A percentile compares a stretch with the other conserved stretches of the same genome.
phyloP scores from a whole-genome alignment of 2,329 filamentous ascomycete genomes.

The Myriosclerotinia scirpicola region DNA sequence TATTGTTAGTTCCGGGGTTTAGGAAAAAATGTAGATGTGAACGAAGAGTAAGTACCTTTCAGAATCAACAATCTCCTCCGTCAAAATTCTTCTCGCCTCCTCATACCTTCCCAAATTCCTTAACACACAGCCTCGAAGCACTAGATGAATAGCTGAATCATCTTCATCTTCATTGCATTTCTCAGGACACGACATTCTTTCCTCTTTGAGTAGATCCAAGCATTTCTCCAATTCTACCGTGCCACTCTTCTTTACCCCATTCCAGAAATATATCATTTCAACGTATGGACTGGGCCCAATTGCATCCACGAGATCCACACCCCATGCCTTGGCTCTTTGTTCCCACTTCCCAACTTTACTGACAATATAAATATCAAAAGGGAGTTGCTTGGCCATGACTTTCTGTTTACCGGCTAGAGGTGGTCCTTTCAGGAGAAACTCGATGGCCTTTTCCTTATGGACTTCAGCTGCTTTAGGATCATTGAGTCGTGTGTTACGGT shows the following conservation, averaged over 20 bases:
- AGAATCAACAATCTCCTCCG: constrained; percentile 61
- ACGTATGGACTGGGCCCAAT: constrained; percentile 77
- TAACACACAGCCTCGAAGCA: constrained; percentile 66
- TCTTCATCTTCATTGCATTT: constrained; percentile 55
- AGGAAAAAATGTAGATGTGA: not conserved
- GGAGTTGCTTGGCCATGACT: constrained; percentile 85
- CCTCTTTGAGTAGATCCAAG: constrained; percentile 62
- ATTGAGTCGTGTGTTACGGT: constrained; percentile 58
- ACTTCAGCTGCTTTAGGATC: constrained; percentile 50
- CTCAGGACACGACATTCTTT: constrained; percentile 52
- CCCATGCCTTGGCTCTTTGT: constrained; percentile 65
- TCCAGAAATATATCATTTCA: constrained; percentile 96
- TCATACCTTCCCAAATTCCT: constrained; percentile 61
- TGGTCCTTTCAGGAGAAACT: constrained; percentile 70
- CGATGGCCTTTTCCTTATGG: constrained; percentile 64
- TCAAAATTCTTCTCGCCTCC: constrained; percentile 65
- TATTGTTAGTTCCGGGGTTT: constrained; percentile 25
- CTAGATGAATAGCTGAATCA: constrained; percentile 62
- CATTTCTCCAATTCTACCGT: constrained; percentile 62
- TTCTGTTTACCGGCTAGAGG: constrained; percentile 78
- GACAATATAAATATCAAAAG: constrained; percentile 82
- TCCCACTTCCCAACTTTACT: constrained; percentile 91
- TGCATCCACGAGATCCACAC: constrained; percentile 72
- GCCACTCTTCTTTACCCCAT: constrained; percentile 80
- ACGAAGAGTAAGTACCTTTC: constrained; percentile 53